These are phyloP conservation scores for Leishmania major DNA, from an alignment of 208 protist species.

Conservation along the genomic window DNA sequence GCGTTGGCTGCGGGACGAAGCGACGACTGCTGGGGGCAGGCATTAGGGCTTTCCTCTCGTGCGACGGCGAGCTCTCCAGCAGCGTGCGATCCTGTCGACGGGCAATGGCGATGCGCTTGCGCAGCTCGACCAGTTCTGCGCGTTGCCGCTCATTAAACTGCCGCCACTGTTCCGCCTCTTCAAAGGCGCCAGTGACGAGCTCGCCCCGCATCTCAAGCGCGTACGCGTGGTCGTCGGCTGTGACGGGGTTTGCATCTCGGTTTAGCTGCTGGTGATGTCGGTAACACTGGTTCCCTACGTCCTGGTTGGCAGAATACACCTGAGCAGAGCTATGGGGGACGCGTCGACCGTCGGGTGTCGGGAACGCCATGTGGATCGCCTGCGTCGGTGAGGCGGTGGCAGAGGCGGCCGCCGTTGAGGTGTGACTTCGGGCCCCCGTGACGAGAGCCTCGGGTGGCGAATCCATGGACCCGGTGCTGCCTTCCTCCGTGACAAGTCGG, in stretches of 20 bases:
- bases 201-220: no score
- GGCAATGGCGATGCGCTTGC: slow-evolving; percentile 39
- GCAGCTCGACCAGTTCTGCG: slow-evolving; percentile 43
- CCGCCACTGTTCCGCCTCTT: slow-evolving; percentile 43
- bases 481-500: slow-evolving; percentile 8
- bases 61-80: slow-evolving; percentile 16
- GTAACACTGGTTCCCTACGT: slow-evolving; percentile 12
- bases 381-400: slow-evolving; percentile 4
- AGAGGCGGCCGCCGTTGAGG: slow-evolving; percentile 1
- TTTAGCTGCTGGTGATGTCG: not conserved
- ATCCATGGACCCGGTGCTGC: slow-evolving; percentile 4
- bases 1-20: slow-evolving; percentile 2
- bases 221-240: not conserved
- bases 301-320: slow-evolving; percentile 8
- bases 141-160: slow-evolving; percentile 66
- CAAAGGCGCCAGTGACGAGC: not conserved
- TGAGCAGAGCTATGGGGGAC: not conserved
- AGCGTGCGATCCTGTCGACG: slow-evolving; percentile 39
- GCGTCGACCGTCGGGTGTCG: not conserved
- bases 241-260: not conserved
- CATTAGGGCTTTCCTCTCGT: not conserved
- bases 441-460: slow-evolving; percentile 16
- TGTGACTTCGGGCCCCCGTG: slow-evolving; percentile 12
- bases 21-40: not conserved
- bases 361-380: not conserved